Conservation (phyloP, 257 asterid genomes). For the Phtheirospermum japonicum region DNA sequence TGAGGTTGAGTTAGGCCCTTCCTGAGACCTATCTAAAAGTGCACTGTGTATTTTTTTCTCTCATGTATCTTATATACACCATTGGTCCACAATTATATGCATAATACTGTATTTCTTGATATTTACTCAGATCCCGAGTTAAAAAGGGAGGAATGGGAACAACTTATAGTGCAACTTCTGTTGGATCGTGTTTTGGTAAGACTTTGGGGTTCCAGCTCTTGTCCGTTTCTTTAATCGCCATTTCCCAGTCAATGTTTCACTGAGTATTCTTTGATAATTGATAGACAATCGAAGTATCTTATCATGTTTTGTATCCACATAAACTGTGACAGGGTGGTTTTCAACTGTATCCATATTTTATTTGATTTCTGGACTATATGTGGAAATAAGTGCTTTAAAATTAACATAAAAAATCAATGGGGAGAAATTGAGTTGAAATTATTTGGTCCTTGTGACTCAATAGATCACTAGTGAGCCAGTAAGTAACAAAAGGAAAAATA, state of each 20-base stretch:
- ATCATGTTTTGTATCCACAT: background rate
- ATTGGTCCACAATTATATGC: constrained; percentile 9
- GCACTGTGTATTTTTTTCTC: background rate
- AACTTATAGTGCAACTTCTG: constrained; percentile 70
- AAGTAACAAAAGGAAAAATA: constrained; percentile 4
- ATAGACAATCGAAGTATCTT: constrained; percentile 4
- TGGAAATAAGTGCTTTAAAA: background rate
- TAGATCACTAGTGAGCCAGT: constrained; percentile 2
- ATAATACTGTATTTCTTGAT: constrained; percentile 23
- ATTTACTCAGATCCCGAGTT: constrained; percentile 59
- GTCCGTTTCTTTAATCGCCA: constrained; percentile 1
- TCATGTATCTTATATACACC: constrained; percentile 8
- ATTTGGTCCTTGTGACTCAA: constrained; percentile 9
- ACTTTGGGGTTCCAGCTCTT: constrained; percentile 21
- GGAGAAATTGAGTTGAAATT: background rate
- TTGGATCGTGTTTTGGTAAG: constrained; percentile 79
- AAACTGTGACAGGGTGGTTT: constrained; percentile 1
- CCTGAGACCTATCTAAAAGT: too few species aligned
- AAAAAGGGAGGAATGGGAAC: constrained; percentile 78
- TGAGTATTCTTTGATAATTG: constrained; percentile 18
- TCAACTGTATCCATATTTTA: constrained; percentile 2
- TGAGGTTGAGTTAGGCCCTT: too few species aligned
- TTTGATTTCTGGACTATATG: constrained; percentile 7
- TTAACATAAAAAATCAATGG: background rate
- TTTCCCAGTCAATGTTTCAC: constrained; percentile 1